These are phyloP conservation scores for Cubamyces sp. DNA, from an alignment of 768 basidiomycete genomes.

Conservation along the genomic window DNA sequence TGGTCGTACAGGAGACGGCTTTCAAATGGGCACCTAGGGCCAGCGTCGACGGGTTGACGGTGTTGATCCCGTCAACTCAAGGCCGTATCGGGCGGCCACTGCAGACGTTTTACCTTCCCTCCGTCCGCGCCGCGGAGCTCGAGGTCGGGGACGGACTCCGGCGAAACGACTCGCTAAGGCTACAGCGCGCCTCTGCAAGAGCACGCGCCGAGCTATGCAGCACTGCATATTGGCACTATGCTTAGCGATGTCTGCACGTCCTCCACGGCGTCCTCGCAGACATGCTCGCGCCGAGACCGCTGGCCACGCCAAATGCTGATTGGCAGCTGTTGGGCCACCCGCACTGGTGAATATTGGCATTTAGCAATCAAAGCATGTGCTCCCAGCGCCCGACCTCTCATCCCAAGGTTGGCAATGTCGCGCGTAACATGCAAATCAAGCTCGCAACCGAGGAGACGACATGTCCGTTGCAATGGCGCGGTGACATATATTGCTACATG, in stretches of 20 bases:
- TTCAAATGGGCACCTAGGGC: background rate
- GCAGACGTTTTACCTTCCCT: background rate
- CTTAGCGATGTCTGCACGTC: background rate
- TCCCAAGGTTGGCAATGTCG: background rate
- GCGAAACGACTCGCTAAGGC: slow-evolving; percentile 2
- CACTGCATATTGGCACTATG: background rate
- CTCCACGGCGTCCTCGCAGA: too few species aligned
- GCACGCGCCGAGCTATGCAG: background rate
- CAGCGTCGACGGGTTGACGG: background rate
- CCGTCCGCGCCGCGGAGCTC: background rate
- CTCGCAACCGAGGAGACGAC: background rate
- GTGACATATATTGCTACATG: background rate
- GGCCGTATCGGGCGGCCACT: background rate
- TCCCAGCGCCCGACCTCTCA: background rate
- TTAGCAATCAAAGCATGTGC: too few species aligned
- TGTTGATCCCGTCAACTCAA: background rate
- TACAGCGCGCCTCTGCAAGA: background rate
- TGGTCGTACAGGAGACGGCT: slow-evolving; percentile 11
- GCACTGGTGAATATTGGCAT: too few species aligned
- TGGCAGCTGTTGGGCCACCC: too few species aligned
- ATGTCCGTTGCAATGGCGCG: background rate
- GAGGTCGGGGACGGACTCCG: background rate
- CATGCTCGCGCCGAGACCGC: too few species aligned
- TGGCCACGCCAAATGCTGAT: too few species aligned
- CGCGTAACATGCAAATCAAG: background rate